Evolutionary conservation across 2,329 filamentous ascomycete genomes (phyloP), one percentile per base, ranked within the genome.

Genomic region (Nothomitra cinnamomea): DNA sequence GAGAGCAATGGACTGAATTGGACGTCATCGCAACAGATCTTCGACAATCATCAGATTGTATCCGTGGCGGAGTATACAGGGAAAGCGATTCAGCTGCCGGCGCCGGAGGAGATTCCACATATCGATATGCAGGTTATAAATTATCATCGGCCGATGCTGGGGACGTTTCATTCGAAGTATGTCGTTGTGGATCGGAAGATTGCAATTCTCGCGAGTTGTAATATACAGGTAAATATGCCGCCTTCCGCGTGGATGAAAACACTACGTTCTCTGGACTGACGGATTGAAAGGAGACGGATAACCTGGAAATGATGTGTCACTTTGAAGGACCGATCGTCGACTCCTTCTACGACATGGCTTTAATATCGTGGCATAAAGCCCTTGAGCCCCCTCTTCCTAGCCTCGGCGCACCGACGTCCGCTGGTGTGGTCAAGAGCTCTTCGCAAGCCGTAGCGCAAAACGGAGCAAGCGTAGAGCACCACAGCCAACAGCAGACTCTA

Each of bases 221-320:
- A 89, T 60, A 83, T 89, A 51, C 73, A 76, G 58, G 66, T 60
- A 19, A 4, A 4, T 41, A 5, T 5, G 4, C 38, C 13, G 4
- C 38, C 17, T 5, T 13, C 38, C 17, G 15, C 17, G 3, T n/a
- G n/a, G n/a, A n/a, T n/a, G n/a, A n/a, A n/a, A n/a, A n/a, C n/a
- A n/a, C n/a, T n/a, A n/a, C n/a, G n/a, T n/a, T n/a, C n/a, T n/a
- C n/a, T n/a, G n/a, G n/a, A n/a, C n/a, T n/a, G n/a, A n/a, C n/a
- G n/a, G n/a, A n/a, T 32, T 32, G 28, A 21, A 38, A n/a, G 64
- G 80, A 87, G 58, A 89, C 87, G 53, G 82, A 85, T 59, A 90
- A 90, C 58, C 56, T 88, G 54, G 85, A 90, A 65, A 88, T 90
- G 85, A 80, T 87, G 76, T 72, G 77, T 2, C 83, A 86, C 54